phyloP scores from a whole-genome alignment of 768 basidiomycete genomes.

The Amyloporia xantha region DNA sequence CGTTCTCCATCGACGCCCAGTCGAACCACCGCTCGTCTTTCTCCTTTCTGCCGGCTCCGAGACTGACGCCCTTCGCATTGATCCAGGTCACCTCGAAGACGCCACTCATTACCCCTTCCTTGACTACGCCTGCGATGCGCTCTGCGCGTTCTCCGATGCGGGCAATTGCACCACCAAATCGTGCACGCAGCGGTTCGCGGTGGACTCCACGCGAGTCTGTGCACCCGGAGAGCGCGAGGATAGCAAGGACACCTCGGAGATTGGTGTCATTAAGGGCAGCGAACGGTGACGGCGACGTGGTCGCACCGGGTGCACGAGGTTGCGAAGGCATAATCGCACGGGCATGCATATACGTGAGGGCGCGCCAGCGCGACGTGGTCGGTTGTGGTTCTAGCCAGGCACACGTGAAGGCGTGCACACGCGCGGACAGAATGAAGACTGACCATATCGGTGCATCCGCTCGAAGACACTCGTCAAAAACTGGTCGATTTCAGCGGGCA shows the following conservation, averaged over 20 bases:
- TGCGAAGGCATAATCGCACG: conserved; percentile 18
- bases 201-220: conserved; percentile 22
- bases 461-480: conserved; percentile 23
- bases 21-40: conserved; percentile 17
- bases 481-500: conserved; percentile 24
- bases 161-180: conserved; percentile 23
- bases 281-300: conserved; percentile 9
- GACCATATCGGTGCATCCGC: conserved; percentile 27
- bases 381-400: conserved; percentile 26
- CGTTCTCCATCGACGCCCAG: conserved; percentile 22
- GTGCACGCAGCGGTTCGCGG: conserved; percentile 23
- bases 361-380: conserved; percentile 31
- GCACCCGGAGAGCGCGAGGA: conserved; percentile 27
- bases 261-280: conserved; percentile 17
- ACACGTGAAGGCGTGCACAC: not conserved
- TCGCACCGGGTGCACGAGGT: conserved; percentile 10
- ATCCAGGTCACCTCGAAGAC: conserved; percentile 27
- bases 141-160: conserved; percentile 24
- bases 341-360: conserved; percentile 27
- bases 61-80: not conserved
- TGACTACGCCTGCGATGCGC: conserved; percentile 21
- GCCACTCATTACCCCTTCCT: conserved; percentile 28
- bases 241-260: conserved; percentile 26
- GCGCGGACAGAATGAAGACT: conserved; percentile 2
- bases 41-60: conserved; percentile 3